Conservation (phyloP, 495 filamentous ascomycete species). For the Lepidopterella palustris region DNA sequence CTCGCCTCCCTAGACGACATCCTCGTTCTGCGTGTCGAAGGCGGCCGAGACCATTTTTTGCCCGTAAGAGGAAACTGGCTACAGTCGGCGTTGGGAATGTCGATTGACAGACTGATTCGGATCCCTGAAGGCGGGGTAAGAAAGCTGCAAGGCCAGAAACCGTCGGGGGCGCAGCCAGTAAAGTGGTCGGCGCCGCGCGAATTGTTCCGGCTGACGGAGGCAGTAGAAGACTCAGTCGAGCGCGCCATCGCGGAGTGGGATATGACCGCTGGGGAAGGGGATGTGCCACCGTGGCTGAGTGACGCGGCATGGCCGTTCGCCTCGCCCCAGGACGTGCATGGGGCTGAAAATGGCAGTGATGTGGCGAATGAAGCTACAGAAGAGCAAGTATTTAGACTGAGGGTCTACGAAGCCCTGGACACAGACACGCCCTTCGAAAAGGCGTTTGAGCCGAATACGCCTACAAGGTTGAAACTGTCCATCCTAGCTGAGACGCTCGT, state of each 20-base stretch:
- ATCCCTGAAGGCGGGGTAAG: slow-evolving; percentile 72
- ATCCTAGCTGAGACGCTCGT: slow-evolving; percentile 61
- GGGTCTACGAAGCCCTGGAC: slow-evolving; percentile 63
- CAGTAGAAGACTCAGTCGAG: slow-evolving; percentile 67
- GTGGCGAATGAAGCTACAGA: slow-evolving; percentile 11
- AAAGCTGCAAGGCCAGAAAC: slow-evolving; percentile 46
- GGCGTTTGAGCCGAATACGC: slow-evolving; percentile 51
- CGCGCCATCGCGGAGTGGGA: slow-evolving; percentile 73
- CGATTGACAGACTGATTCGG: slow-evolving; percentile 72
- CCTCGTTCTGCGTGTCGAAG: slow-evolving; percentile 76
- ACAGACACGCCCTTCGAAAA: slow-evolving; percentile 51
- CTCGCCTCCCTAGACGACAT: slow-evolving; percentile 68
- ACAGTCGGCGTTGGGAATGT: slow-evolving; percentile 74
- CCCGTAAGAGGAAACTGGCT: slow-evolving; percentile 71
- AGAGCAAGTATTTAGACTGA: slow-evolving; percentile 4
- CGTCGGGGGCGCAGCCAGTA: slow-evolving; percentile 30
- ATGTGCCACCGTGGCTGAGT: slow-evolving; percentile 50
- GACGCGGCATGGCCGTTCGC: slow-evolving; percentile 74
- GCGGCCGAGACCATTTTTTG: slow-evolving; percentile 88
- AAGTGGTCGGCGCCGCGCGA: slow-evolving; percentile 72
- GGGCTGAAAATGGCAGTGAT: slow-evolving; percentile 44
- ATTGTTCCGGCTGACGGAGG: slow-evolving; percentile 80
- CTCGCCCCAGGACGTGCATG: too few species aligned
- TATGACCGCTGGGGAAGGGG: slow-evolving; percentile 58
- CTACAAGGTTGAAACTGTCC: slow-evolving; percentile 61